These are phyloP conservation scores for Lunularia cruciata DNA, from an alignment of 225 moss, liverwort and hornwort species.

Conservation along the genomic window DNA sequence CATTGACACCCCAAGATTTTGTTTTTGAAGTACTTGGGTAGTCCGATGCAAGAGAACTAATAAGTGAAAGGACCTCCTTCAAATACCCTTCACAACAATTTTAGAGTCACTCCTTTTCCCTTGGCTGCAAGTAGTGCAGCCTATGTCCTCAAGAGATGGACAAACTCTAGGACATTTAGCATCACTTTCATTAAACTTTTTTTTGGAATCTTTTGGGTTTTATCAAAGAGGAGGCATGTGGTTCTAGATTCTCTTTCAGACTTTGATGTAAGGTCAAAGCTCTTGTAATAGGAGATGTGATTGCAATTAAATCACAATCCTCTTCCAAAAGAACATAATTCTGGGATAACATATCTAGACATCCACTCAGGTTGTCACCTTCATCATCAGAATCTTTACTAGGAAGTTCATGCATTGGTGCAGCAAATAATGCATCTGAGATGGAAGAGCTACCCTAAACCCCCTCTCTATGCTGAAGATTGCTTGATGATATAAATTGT, in stretches of 20 bases:
- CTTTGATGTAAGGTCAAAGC: neutral
- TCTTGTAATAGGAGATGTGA: slow-evolving; percentile 5
- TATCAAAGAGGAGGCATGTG: slow-evolving; percentile 2
- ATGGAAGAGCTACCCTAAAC: slow-evolving; percentile 39
- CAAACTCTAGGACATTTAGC: neutral
- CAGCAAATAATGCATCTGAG: slow-evolving; percentile 47
- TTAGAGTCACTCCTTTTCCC: neutral
- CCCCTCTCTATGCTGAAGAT: slow-evolving; percentile 43
- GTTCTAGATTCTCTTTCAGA: slow-evolving; percentile 7
- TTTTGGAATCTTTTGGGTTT: neutral
- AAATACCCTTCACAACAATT: neutral
- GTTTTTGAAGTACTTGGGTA: too few species aligned
- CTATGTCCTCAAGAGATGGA: neutral
- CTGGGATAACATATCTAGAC: slow-evolving; percentile 26
- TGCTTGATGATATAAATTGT: slow-evolving; percentile 42
- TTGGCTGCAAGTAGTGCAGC: slow-evolving; percentile 1
- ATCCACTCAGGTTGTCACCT: slow-evolving; percentile 34
- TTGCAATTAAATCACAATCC: slow-evolving; percentile 19
- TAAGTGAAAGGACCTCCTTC: neutral
- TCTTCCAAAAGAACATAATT: slow-evolving; percentile 25
- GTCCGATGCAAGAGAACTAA: too few species aligned
- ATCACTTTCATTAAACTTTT: slow-evolving; percentile 1
- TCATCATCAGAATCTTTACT: slow-evolving; percentile 45
- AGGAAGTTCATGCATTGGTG: slow-evolving; percentile 38
- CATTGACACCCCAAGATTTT: neutral